A percentile compares a stretch with the other conserved stretches of the same genome.
Evolutionary conservation across 2,329 filamentous ascomycete species (phyloP).

Genomic region (Cladophialophora exuberans): DNA sequence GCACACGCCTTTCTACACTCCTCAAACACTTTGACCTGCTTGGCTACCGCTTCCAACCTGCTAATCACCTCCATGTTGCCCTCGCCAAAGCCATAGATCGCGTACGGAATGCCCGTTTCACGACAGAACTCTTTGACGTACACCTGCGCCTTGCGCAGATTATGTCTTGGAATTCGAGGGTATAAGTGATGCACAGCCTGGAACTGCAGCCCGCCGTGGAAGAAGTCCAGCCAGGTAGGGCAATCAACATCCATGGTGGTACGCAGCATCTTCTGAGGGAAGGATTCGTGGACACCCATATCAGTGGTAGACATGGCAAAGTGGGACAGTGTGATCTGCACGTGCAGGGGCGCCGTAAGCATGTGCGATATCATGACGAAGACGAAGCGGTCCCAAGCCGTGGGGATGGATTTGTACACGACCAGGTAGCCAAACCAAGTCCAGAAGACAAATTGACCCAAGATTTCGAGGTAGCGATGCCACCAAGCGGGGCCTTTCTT

Average conservation of each 20-base stretch:
- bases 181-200: constrained; percentile 87
- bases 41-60: constrained; percentile 74
- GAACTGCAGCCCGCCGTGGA: constrained; percentile 88
- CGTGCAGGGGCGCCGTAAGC: constrained; percentile 78
- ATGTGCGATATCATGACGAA: constrained; percentile 83
- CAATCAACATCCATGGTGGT: constrained; percentile 95
- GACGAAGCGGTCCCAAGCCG: constrained; percentile 67
- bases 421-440: constrained; percentile 83
- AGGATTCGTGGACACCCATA: constrained; percentile 80
- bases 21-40: constrained; percentile 75
- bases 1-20: constrained; percentile 66
- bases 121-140: constrained; percentile 80
- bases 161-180: constrained; percentile 81
- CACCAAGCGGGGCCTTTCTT: constrained; percentile 78
- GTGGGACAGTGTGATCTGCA: constrained; percentile 89
- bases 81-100: constrained; percentile 80
- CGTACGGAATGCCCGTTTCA: constrained; percentile 82
- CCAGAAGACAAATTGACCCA: constrained; percentile 81
- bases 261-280: constrained; percentile 86
- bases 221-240: constrained; percentile 82
- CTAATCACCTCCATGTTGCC: constrained; percentile 82
- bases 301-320: constrained; percentile 93
- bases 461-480: constrained; percentile 79
- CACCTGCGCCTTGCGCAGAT: constrained; percentile 73
- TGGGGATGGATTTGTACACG: constrained; percentile 72